Base-by-base conservation (phyloP, 2,329 filamentous ascomycete species). In the Grosmannia clavigera region DNA sequence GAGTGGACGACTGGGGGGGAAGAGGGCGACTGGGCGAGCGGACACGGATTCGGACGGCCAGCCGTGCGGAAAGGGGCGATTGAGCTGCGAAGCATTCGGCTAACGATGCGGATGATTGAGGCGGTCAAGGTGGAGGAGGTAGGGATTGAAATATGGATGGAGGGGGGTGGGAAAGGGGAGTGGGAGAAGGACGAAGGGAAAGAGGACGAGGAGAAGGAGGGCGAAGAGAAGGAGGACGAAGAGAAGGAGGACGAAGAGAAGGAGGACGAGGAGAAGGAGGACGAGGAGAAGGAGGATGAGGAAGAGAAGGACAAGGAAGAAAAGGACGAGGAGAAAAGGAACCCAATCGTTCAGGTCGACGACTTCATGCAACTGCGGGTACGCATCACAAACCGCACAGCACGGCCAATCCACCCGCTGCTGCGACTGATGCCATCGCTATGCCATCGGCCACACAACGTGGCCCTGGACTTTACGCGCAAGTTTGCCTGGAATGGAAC, bases 401-500 rank as follows among this genome's bases (percentile, higher is more conserved):
- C 77, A 0, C 75, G 79, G 46, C 81, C 86, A 0, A 83, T 96
- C 40, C 79, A 83, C 53, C 85, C 89, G 0, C 76, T 95, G 0
- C 75, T 96, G 51, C 81, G 92, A 46, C 74, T 96, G 16, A 82
- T 92, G 70, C 91, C 92, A 0, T 82, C 85, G 57, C 79, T 96
- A 19, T 82, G 87, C 53, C 82, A 91, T 67, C 83, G 92, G 19
- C 82, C 87, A 0, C 78, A 82, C 57, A 84, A 83, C 62, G 78
- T 88, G 16, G 87, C 89, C 2, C 81, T 95, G 19, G 92, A 96
- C 69, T 82, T 92, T 60, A 87, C 87, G 51, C 85, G 89, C 68
- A 89, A 90, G 64, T 80, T 96, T 59, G 85, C 86, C 1, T 94
- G 90, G 86, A 92, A 90, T 64, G 92, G 92, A 1, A 85, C 88